These are phyloP conservation scores for Lathyrus tuberosus DNA, from an alignment of 306 rosid genomes.

Conservation along the genomic window DNA sequence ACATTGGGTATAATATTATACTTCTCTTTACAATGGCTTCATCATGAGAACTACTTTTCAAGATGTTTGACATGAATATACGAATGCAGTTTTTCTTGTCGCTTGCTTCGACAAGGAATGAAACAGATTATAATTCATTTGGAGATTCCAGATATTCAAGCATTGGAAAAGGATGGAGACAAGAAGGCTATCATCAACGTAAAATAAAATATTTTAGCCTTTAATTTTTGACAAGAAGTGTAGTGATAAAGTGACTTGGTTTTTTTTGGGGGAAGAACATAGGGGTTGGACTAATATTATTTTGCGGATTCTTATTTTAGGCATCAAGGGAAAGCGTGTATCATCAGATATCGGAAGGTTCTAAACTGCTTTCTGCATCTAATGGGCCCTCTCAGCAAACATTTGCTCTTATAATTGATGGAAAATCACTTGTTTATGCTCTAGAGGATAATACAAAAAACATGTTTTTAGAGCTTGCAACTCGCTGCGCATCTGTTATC, in stretches of 20 bases:
- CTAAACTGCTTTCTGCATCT: slow-evolving; percentile 56
- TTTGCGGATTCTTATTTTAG: slow-evolving; percentile 50
- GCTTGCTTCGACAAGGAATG: slow-evolving; percentile 93
- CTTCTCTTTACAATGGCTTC: slow-evolving; percentile 22
- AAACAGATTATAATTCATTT: slow-evolving; percentile 74
- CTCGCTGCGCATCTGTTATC: slow-evolving; percentile 79
- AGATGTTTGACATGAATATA: slow-evolving; percentile 44
- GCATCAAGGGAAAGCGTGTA: slow-evolving; percentile 72
- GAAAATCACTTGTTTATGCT: slow-evolving; percentile 77
- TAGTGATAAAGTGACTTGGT: not conserved
- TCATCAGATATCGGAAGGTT: slow-evolving; percentile 69
- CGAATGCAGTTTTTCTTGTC: slow-evolving; percentile 75
- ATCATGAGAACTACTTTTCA: slow-evolving; percentile 16
- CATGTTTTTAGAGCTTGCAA: slow-evolving; percentile 71
- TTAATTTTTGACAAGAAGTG: not conserved
- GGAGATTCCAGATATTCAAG: slow-evolving; percentile 64
- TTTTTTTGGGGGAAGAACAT: not conserved
- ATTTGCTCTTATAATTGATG: slow-evolving; percentile 84
- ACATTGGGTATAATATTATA: slow-evolving; percentile 70
- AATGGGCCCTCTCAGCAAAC: slow-evolving; percentile 58
- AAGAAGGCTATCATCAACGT: slow-evolving; percentile 65
- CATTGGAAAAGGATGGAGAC: slow-evolving; percentile 71
- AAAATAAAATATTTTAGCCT: slow-evolving; percentile 27
- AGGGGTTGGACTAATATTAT: slow-evolving; percentile 26
- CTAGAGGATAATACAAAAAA: slow-evolving; percentile 58